Base-by-base conservation (phyloP, 2,329 filamentous ascomycete species). In the Pseudocercospora ulei region DNA sequence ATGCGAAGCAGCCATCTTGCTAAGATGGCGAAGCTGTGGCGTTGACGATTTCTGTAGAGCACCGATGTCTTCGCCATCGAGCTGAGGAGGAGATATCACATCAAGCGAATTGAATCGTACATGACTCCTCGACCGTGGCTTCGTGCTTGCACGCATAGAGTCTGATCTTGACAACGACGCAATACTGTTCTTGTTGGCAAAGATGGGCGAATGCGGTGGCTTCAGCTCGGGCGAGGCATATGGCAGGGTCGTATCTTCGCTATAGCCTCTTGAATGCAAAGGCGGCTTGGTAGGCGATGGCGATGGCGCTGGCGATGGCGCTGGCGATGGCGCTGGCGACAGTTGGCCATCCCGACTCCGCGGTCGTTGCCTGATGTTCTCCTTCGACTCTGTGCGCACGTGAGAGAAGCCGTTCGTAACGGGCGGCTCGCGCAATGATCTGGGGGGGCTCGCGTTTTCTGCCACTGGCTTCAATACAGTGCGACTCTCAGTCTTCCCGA, bases 1-100 rank as follows among this genome's bases (percentile, higher is more conserved):
- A 29, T 77, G 76, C 53, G 88, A 75, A 1, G 85, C 48, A 6
- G 56, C 55, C 83, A 49, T 93, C 74, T 53, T 78, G 81, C 4
- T 88, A 94, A 23, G 96, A 68, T 0, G 85, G 87, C 87, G 79
- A 13, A 98, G 72, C 60, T 98, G 84, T 41, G 81, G 80, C 1
- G 90, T 96, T 0, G 88, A 82, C 0, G 90, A 96, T 52, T 83
- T 83, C 41, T 88, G 81, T 11, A 98, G 70, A 20, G 76, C 79
- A 58, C 86, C 75, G 7, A 96, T 69, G 48, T 95, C 86, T 28
- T 57, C 58, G 12, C 58, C 57, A 25, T 60, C 54, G 16, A 62
- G 46, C 29, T 56, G 53, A 2, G 57, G 53, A 27, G 50, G 45
- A 8, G 50, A 30, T 5, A 43, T 16, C 19, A 33, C 39, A 14